Conservation (phyloP, 1,139 yeast species). For the Nadsonia commutata region DNA sequence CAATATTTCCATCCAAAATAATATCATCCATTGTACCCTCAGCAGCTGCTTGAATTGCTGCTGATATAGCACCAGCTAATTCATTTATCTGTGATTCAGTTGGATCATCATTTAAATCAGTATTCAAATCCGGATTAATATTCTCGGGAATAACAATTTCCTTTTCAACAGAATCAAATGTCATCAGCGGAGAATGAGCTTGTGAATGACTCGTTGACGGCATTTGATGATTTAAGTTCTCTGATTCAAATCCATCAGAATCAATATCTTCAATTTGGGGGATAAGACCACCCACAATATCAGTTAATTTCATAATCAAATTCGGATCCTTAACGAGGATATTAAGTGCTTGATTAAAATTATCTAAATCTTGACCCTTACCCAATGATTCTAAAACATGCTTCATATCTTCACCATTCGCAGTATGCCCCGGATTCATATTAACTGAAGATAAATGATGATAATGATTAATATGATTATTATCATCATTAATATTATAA, state of each 20-base stretch:
- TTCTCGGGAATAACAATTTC: too few species aligned
- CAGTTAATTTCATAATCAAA: conserved; percentile 12
- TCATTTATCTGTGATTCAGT: neutral
- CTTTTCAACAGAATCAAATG: too few species aligned
- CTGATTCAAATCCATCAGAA: too few species aligned
- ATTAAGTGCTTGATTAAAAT: conserved; percentile 15
- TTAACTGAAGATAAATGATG: conserved; percentile 7
- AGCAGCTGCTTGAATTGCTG: neutral
- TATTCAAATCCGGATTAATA: too few species aligned
- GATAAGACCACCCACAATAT: conserved; percentile 2
- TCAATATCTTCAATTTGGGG: neutral
- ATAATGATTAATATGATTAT: neutral
- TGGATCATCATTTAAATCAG: neutral
- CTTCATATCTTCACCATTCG: conserved; percentile 2
- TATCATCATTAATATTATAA: conserved; percentile 1
- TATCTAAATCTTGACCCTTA: conserved; percentile 11
- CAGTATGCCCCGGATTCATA: neutral
- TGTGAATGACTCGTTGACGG: too few species aligned
- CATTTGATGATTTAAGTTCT: too few species aligned
- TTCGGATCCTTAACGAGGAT: conserved; percentile 17
- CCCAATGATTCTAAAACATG: conserved; percentile 13
- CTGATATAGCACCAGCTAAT: neutral
- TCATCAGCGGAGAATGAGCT: too few species aligned
- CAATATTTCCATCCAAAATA: neutral
- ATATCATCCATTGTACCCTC: neutral